Evolutionary conservation across 768 basidiomycete species (phyloP).

Genomic region (Tremella mesenterica): DNA sequence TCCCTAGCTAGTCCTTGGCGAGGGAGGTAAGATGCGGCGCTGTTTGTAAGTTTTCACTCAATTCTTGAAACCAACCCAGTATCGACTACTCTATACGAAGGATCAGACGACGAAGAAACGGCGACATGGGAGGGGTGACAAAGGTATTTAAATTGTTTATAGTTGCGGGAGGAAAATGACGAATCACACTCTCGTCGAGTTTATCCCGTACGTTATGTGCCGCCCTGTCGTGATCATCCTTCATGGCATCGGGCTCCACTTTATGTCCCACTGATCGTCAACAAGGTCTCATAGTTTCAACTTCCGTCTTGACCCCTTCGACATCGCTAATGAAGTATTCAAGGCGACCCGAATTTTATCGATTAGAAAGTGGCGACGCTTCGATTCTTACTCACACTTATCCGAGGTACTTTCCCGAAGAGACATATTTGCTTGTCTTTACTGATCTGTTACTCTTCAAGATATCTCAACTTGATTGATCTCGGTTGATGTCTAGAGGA

Average conservation of each 20-base stretch:
- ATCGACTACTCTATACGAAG: no score
- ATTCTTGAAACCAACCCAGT: no score
- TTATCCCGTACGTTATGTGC: no score
- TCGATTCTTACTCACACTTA: neutral
- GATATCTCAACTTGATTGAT: neutral
- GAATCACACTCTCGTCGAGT: no score
- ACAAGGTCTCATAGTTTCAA: neutral
- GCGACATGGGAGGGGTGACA: neutral
- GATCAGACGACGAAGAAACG: no score
- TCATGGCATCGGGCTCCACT: constrained; percentile 8
- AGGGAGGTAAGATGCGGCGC: constrained; percentile 15
- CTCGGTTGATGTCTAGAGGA: no score
- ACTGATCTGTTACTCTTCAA: neutral
- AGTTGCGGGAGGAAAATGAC: no score
- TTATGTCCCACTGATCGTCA: constrained; percentile 2
- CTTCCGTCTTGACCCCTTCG: no score
- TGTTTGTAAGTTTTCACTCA: neutral
- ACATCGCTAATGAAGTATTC: no score
- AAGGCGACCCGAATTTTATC: no score
- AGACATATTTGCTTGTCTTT: neutral
- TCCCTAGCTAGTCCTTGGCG: constrained; percentile 12
- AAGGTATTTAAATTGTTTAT: no score
- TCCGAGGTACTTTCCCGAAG: neutral
- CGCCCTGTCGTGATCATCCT: no score
- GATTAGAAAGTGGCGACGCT: neutral